phyloP scores from a whole-genome alignment of 2,329 filamentous ascomycete species.

The Stromatinia cepivora region DNA sequence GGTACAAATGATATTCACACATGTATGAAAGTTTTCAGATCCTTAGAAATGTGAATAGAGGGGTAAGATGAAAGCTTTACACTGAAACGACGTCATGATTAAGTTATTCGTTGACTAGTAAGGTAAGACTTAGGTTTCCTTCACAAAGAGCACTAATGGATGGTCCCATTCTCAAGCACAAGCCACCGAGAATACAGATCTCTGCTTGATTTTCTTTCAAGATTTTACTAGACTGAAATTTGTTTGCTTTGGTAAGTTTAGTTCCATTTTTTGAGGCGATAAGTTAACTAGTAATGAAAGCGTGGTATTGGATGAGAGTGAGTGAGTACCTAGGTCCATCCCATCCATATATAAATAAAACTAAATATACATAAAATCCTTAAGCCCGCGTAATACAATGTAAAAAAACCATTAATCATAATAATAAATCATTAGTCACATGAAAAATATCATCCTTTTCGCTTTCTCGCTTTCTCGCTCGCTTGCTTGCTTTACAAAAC shows the following conservation, averaged over 20 bases:
- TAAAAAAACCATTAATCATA: background rate
- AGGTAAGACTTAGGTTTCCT: background rate
- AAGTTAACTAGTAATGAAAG: too few species aligned
- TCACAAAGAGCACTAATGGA: background rate
- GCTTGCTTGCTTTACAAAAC: background rate
- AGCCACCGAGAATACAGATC: background rate
- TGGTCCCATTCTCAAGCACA: background rate
- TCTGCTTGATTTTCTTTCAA: background rate
- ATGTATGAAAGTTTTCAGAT: background rate
- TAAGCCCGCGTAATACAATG: background rate
- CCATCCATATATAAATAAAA: background rate
- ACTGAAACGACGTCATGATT: background rate
- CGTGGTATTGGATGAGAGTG: too few species aligned
- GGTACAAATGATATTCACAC: background rate
- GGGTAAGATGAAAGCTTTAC: background rate
- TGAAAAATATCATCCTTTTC: background rate
- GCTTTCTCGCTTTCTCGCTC: background rate
- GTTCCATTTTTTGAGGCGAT: background rate
- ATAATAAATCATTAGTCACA: constrained; percentile 7
- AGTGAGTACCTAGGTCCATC: too few species aligned
- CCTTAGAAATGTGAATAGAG: background rate
- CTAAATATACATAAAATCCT: constrained; percentile 10
- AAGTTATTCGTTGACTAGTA: background rate
- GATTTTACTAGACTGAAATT: background rate
- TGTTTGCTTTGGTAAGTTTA: background rate